Percentiles rank a stretch among this genome's conserved stretches.
These are phyloP conservation scores for Saccharomyces paradoxus DNA, from an alignment of 805 yeast genomes.

Conservation along the genomic window DNA sequence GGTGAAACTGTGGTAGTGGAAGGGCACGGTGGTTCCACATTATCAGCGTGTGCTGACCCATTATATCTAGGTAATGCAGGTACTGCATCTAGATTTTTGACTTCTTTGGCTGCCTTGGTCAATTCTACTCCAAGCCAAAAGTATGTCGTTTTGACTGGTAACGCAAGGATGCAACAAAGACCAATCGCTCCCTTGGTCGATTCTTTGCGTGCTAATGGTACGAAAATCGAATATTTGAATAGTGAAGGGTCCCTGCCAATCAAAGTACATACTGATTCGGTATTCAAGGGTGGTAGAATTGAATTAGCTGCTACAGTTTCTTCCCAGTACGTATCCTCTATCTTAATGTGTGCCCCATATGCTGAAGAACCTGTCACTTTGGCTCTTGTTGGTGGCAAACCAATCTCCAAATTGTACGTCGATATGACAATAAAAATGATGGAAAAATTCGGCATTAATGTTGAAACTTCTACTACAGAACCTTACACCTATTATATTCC, in stretches of 20 bases:
- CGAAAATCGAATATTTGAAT: conserved; percentile 62
- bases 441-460: conserved; percentile 79
- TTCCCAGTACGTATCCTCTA: conserved; percentile 93
- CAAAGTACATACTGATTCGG: conserved; percentile 56
- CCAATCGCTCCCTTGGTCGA: conserved; percentile 96
- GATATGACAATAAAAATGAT: conserved; percentile 97
- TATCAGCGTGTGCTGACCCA: conserved; percentile 54
- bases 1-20: conserved; percentile 82
- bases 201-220: conserved; percentile 77
- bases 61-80: conserved; percentile 95
- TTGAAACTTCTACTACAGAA: conserved; percentile 59
- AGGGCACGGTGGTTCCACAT: conserved; percentile 72
- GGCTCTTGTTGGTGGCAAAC: conserved; percentile 89
- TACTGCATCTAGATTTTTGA: conserved; percentile 90
- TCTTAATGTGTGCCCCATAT: conserved; percentile 96
- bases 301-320: conserved; percentile 94
- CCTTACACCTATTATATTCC: conserved; percentile 87
- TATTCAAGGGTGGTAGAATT: conserved; percentile 82
- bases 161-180: conserved; percentile 93
- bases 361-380: conserved; percentile 83
- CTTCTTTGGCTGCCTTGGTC: conserved; percentile 86
- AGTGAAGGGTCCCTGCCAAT: conserved; percentile 80
- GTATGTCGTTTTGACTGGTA: conserved; percentile 73
- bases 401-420: conserved; percentile 89
- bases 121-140: conserved; percentile 36